Conservation (phyloP, 441 rosid genomes). For the Pelargonium cotyledonis region DNA sequence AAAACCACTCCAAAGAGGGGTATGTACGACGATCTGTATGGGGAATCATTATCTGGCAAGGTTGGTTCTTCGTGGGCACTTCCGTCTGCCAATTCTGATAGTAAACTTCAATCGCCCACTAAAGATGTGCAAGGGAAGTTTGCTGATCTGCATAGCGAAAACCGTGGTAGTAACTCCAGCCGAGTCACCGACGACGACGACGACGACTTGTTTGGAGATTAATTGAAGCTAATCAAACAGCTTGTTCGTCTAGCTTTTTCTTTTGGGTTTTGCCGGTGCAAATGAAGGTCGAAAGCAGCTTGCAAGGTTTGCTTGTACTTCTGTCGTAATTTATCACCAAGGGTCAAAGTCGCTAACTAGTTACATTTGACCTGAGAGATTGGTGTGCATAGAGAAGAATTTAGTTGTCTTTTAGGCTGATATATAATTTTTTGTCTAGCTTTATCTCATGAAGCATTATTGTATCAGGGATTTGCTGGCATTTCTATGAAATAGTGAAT, state of each 20-base stretch:
- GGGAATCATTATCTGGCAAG: slow-evolving; percentile 58
- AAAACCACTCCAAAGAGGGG: slow-evolving; percentile 50
- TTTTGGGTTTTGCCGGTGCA: background rate
- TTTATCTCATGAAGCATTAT: background rate
- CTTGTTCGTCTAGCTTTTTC: background rate
- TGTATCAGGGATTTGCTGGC: background rate
- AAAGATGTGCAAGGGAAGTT: slow-evolving; percentile 18
- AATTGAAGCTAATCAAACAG: slow-evolving; percentile 10
- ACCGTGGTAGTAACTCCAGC: slow-evolving; percentile 21
- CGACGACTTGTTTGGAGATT: slow-evolving; percentile 81
- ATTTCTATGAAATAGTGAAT: background rate
- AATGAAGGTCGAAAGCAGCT: too few relatives aligned
- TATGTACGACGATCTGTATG: slow-evolving; percentile 75
- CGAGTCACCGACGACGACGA: slow-evolving; percentile 40
- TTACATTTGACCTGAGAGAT: slow-evolving; percentile 12
- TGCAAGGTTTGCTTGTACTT: background rate
- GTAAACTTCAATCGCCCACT: slow-evolving; percentile 26
- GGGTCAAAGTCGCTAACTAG: slow-evolving; percentile 5
- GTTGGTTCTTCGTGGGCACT: slow-evolving; percentile 84
- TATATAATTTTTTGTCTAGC: background rate
- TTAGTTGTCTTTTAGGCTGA: background rate
- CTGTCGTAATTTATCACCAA: slow-evolving; percentile 28
- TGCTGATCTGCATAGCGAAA: slow-evolving; percentile 6
- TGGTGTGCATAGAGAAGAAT: slow-evolving; percentile 12
- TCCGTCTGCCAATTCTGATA: slow-evolving; percentile 24